Conservation (phyloP, 352 stramenopile species). For the Globisporangium barbulae region DNA sequence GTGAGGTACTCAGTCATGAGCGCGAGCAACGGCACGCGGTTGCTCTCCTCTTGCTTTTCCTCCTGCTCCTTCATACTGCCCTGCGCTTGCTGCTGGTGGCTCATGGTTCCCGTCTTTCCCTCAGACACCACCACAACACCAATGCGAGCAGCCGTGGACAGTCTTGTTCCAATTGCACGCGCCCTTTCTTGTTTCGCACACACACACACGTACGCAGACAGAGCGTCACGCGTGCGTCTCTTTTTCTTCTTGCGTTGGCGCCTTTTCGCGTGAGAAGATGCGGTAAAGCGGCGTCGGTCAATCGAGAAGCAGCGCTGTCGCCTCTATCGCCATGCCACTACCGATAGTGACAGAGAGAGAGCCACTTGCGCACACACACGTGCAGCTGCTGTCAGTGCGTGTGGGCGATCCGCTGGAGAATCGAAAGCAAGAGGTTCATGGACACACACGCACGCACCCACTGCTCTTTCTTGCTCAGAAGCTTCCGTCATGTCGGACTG, state of each 20-base stretch:
- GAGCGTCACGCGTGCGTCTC: not conserved
- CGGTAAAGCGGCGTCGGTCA: not conserved
- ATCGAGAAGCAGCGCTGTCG: not conserved
- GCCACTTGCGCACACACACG: not conserved
- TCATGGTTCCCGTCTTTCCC: not conserved
- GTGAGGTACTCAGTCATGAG: constrained; percentile 27
- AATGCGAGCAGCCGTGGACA: not conserved
- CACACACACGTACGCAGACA: not conserved
- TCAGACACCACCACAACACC: not conserved
- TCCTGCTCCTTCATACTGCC: constrained; percentile 1
- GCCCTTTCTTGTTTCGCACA: not conserved
- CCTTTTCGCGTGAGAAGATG: constrained; percentile 11
- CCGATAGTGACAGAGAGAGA: not conserved
- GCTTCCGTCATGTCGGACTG: not conserved
- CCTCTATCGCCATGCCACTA: constrained; percentile 1
- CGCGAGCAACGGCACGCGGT: constrained; percentile 14
- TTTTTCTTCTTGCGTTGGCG: not conserved
- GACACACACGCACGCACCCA: not conserved
- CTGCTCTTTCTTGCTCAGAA: too few species aligned
- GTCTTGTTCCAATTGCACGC: constrained; percentile 5
- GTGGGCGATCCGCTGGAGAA: not conserved
- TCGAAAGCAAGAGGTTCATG: not conserved
- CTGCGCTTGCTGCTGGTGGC: constrained; percentile 5
- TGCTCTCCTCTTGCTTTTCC: not conserved
- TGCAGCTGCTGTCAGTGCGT: too few species aligned